Evolutionary conservation across 352 stramenopile species (phyloP), one percentile per base, ranked within the genome.

Genomic region (Pelagophyceae sp.): DNA sequence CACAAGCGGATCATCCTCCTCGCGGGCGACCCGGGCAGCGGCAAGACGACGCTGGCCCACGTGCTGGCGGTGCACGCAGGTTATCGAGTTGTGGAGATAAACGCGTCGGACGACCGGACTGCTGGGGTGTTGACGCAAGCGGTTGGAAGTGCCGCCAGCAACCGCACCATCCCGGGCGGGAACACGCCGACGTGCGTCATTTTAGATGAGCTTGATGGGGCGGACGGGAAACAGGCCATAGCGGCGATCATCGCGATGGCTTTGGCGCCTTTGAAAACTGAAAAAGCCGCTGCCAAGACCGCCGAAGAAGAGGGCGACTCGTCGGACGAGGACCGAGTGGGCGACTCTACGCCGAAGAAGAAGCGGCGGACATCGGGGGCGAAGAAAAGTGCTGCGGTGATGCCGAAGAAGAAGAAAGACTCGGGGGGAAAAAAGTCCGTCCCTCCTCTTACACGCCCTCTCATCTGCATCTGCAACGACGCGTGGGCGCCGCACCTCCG

Each of bases 391-490:
- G 33, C 0, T 77, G 78, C 72, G 25, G 74, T 35, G 72, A 78
- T 50, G 75, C 58, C 76, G 76, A 69, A 40, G 37, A 85, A 72
- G 60, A 87, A 88, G 63, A 89, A 86, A 77, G 45, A 54, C 45
- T 11, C 11, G 45, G 45, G 45, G 11, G 45, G 45, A 11, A 23
- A 54, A 23, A 80, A 77, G 25, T 54, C 45, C 20, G 86, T 84
- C 72, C 89, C 96, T 51, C 87, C 92, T 5, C 81, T 97, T 51
- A 96, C 84, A 70, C 88, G 95, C 0, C 95, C 95, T 11, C 85
- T 99, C 27, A 98, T 99, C 78, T 97, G 96, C 80, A 98, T 99
- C 83, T 99, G 95, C 85, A 99, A 99, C 83, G 93, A 99, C 81
- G 90, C 97, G 80, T 98, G 97, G 83, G 93, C 93, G 20, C 94